Evolutionary conservation across 2,329 filamentous ascomycete genomes (phyloP).

Genomic region (Fusarium newnesense): DNA sequence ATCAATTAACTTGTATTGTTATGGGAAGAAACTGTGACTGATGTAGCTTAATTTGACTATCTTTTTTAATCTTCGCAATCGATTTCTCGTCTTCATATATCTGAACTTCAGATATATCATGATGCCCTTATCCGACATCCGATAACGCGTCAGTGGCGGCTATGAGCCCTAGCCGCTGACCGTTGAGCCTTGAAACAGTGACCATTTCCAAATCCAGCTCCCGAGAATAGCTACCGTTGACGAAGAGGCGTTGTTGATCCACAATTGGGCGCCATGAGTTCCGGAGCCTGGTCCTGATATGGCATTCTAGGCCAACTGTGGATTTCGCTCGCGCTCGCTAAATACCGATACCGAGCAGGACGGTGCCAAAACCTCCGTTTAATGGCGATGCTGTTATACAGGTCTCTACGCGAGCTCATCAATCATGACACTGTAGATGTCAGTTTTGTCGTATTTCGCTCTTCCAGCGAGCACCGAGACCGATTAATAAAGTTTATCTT

Average conservation of each 20-base stretch:
- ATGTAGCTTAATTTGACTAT: rapidly evolving
- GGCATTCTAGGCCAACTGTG: neutral
- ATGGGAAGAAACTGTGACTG: neutral
- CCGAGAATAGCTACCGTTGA: neutral
- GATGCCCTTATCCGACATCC: neutral
- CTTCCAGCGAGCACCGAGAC: too few relatives aligned
- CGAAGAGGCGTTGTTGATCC: neutral
- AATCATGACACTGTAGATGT: too few relatives aligned
- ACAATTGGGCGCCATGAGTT: neutral
- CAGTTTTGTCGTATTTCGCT: neutral
- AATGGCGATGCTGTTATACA: neutral
- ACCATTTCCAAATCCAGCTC: neutral
- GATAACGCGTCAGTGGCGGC: neutral
- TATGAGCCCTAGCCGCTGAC: neutral
- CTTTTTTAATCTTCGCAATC: too few relatives aligned
- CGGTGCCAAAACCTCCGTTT: neutral
- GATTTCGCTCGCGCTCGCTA: neutral
- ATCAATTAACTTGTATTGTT: neutral
- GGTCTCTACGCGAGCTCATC: neutral
- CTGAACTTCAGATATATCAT: neutral
- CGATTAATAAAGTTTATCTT: neutral
- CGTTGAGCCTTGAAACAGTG: neutral
- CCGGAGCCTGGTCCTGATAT: neutral
- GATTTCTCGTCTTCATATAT: neutral
- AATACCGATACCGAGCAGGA: neutral